A percentile compares a stretch with the other conserved stretches of the same genome.
Conservation (phyloP, 2,329 filamentous ascomycete species). For the Septoria linicola region DNA sequence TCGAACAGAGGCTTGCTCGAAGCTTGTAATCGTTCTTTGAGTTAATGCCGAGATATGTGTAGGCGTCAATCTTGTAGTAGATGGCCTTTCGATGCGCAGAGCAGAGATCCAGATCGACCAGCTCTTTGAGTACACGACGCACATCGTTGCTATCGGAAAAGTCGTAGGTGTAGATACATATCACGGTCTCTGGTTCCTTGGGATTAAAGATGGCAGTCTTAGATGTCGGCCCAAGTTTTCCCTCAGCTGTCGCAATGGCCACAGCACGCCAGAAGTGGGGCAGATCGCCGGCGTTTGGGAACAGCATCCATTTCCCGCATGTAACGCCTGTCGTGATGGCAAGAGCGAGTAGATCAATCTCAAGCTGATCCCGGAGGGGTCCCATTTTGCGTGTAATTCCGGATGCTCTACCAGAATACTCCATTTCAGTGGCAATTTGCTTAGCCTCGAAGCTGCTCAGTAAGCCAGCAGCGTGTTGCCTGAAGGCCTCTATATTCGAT, state of each 20-base stretch:
- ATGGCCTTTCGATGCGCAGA: slow-evolving; percentile 50
- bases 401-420: slow-evolving; percentile 51
- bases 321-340: slow-evolving; percentile 60
- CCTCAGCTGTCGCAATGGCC: slow-evolving; percentile 64
- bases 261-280: slow-evolving; percentile 65
- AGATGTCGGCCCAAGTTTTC: slow-evolving; percentile 68
- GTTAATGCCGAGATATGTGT: slow-evolving; percentile 46
- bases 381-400: slow-evolving; percentile 43
- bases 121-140: slow-evolving; percentile 61
- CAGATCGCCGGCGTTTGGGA: slow-evolving; percentile 56
- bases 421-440: slow-evolving; percentile 51
- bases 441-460: slow-evolving; percentile 51
- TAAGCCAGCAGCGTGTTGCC: slow-evolving; percentile 53
- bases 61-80: slow-evolving; percentile 75
- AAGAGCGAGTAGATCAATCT: slow-evolving; percentile 58
- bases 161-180: slow-evolving; percentile 77
- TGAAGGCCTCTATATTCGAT: slow-evolving; percentile 52
- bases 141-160: slow-evolving; percentile 70
- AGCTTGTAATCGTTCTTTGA: slow-evolving; percentile 44
- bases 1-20: slow-evolving; percentile 46
- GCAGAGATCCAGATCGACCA: slow-evolving; percentile 62
- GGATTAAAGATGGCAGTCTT: slow-evolving; percentile 65
- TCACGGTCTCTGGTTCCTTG: slow-evolving; percentile 47
- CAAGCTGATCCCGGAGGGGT: slow-evolving; percentile 45
- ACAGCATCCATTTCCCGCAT: slow-evolving; percentile 79